These are phyloP conservation scores for Martiniozyma abietophila DNA, from an alignment of 805 yeast species.

Conservation along the genomic window DNA sequence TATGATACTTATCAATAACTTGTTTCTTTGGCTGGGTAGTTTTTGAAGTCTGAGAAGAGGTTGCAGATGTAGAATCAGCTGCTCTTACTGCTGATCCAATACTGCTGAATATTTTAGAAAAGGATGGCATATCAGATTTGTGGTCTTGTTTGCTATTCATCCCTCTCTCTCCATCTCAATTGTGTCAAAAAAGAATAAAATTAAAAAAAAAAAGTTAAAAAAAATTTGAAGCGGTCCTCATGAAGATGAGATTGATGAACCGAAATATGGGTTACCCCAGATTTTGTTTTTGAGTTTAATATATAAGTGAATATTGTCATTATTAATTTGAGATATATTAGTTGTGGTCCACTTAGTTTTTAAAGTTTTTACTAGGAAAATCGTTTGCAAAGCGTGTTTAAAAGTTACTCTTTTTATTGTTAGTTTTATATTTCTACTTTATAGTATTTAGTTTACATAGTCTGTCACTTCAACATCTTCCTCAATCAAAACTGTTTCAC, in stretches of 20 bases:
- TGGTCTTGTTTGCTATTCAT: no score
- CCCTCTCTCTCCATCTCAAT: no score
- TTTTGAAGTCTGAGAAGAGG: not conserved
- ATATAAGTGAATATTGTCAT: not conserved
- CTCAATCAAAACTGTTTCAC: constrained; percentile 4
- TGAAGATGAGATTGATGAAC: not conserved
- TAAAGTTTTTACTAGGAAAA: no score
- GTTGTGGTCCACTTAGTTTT: no score
- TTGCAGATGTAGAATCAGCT: not conserved
- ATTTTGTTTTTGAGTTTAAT: not conserved
- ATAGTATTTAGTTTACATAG: constrained; percentile 6
- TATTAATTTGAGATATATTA: no score
- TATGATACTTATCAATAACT: constrained; percentile 19
- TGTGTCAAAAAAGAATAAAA: no score
- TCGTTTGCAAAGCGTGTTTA: not conserved
- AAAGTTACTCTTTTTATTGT: not conserved
- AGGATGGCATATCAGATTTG: no score
- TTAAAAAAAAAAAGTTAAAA: no score
- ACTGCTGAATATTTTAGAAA: no score
- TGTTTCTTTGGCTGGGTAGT: no score
- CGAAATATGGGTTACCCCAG: not conserved
- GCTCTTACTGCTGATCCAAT: no score
- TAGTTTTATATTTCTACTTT: not conserved
- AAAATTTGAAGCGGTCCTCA: no score
- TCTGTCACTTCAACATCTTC: constrained; percentile 16